Percentiles rank a stretch among this genome's conserved stretches.
Evolutionary conservation across 2,329 filamentous ascomycete genomes (phyloP).

Genomic region (Pseudonectria buxi): DNA sequence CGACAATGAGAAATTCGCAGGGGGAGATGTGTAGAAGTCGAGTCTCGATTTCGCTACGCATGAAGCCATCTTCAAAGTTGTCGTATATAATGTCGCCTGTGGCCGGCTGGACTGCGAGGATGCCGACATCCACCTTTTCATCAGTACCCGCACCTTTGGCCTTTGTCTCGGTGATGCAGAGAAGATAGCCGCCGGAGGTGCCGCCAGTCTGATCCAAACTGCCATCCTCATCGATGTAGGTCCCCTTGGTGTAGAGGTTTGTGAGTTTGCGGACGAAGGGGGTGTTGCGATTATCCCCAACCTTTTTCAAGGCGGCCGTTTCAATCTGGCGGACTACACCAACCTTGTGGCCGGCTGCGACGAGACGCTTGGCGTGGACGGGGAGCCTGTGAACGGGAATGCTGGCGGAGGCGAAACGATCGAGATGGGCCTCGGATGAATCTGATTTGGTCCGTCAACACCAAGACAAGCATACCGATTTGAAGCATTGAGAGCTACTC

Average conservation of each 20-base stretch:
- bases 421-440: slow-evolving; percentile 83
- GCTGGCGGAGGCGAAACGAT: slow-evolving; percentile 90
- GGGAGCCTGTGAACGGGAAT: slow-evolving; percentile 87
- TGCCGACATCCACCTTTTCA: slow-evolving; percentile 85
- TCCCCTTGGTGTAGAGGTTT: slow-evolving; percentile 96
- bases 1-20: slow-evolving; percentile 90
- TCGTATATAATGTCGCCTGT: slow-evolving; percentile 97
- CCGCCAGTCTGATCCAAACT: slow-evolving; percentile 54
- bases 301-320: slow-evolving; percentile 92
- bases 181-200: slow-evolving; percentile 72
- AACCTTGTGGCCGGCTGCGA: slow-evolving; percentile 90
- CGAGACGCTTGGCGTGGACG: slow-evolving; percentile 88
- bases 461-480: neutral
- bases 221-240: slow-evolving; percentile 90
- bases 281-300: slow-evolving; percentile 85
- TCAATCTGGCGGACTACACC: slow-evolving; percentile 92
- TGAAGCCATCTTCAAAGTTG: slow-evolving; percentile 93
- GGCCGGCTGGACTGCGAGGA: slow-evolving; percentile 89
- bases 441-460: slow-evolving; percentile 36
- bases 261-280: slow-evolving; percentile 91
- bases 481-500: slow-evolving; percentile 22
- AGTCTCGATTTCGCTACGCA: slow-evolving; percentile 94
- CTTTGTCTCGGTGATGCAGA: slow-evolving; percentile 87
- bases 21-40: slow-evolving; percentile 91
- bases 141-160: slow-evolving; percentile 74